These are phyloP conservation scores for Achlya hypogyna DNA, from an alignment of 352 stramenopile species.

Conservation along the genomic window DNA sequence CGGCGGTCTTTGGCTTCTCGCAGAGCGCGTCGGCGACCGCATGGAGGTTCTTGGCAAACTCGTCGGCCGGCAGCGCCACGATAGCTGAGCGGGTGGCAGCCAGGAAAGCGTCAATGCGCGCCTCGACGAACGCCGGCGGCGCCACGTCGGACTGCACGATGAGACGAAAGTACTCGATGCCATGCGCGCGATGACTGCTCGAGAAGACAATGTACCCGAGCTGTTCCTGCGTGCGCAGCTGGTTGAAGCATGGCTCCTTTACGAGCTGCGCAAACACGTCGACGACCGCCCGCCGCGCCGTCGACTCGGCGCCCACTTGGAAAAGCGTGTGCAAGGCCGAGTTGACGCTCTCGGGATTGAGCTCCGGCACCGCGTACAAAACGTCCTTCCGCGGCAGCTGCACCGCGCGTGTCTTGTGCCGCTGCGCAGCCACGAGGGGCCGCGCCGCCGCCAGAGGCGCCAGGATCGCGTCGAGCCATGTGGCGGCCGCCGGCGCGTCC, in stretches of 20 bases:
- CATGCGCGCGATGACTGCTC: conserved; percentile 32
- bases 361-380: conserved; percentile 41
- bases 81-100: conserved; percentile 33
- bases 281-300: conserved; percentile 32
- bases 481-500: conserved; percentile 18
- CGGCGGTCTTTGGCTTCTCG: conserved; percentile 64
- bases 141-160: conserved; percentile 76
- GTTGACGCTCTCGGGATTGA: conserved; percentile 66
- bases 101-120: conserved; percentile 67
- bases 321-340: conserved; percentile 65
- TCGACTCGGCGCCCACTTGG: conserved; percentile 42
- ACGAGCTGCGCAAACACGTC: conserved; percentile 82
- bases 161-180: conserved; percentile 60
- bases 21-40: conserved; percentile 46
- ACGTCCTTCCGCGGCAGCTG: conserved; percentile 49
- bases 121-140: conserved; percentile 48
- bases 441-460: conserved; percentile 25
- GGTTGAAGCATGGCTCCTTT: conserved; percentile 87
- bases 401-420: conserved; percentile 41
- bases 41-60: conserved; percentile 45
- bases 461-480: conserved; percentile 41
- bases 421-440: conserved; percentile 41
- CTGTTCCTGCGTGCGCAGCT: conserved; percentile 89
- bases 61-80: conserved; percentile 18
- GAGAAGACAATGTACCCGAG: conserved; percentile 86